Evolutionary conservation across 73 alveolate genomes (phyloP), one percentile per base, ranked within the genome.

Genomic region (Paramecium sonneborni): DNA sequence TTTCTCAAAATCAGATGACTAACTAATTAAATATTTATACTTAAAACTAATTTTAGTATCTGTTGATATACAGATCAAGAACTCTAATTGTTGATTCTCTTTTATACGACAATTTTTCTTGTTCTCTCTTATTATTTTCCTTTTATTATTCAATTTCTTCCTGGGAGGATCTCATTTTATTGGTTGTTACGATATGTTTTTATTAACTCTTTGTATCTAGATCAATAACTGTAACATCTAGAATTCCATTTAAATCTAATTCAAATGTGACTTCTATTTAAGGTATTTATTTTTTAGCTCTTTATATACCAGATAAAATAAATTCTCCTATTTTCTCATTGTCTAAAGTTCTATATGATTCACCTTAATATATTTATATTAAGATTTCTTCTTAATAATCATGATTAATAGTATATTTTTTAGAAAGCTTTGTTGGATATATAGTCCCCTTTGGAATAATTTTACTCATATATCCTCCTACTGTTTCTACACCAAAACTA

Each of bases 321-420:
- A 98, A 98, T 85, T 96, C 93, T 43, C 99, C 99, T 57, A 98
- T 97, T 69, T 92, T 68, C 57, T 90, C 93, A 96, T 97, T 97
- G 86, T 96, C 99, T 92, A 94, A 95, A 70, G 98, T 92, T 96
- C 95, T 86, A 41, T 92, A 84, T 52, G 98, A 92, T 95, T 98
- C 99, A 5, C 99, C 99, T 95, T 98, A 99, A 93, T 92, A 98
- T 30, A 98, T 98, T 23, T 95, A 96, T 84, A 98, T 98, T 72
- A 89, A 82, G 32, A 97, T 97, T 68, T 97, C 98, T 18, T 97
- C 96, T 94, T 98, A 98, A 95, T 98, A 96, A 93, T 98, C 99
- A 62, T 98, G 98, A 56, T 96, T 95, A 67, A 99, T 98, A 43
- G 99, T 96, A 97, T 95, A 98, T 48, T 92, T 86, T 93, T 96